Evolutionary conservation across 148 eudicot species (phyloP).

Genomic region (Rhododendron griersonianum): DNA sequence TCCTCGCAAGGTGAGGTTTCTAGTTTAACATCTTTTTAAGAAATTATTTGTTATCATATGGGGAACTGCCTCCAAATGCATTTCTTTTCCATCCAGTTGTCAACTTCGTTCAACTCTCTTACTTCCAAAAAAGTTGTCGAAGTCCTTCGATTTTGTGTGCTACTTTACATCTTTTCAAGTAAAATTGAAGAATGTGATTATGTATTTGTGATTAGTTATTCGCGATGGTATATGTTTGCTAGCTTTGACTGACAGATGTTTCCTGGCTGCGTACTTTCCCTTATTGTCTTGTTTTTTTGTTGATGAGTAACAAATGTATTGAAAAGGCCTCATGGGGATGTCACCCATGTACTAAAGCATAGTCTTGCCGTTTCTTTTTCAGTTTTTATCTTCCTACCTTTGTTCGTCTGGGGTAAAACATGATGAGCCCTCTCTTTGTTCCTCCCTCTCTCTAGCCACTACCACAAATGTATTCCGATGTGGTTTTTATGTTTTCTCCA

Average conservation of each 20-base stretch:
- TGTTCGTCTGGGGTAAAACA: neutral
- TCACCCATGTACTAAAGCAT: neutral
- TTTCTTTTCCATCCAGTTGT: neutral
- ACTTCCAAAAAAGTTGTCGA: neutral
- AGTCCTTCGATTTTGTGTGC: conserved; percentile 8
- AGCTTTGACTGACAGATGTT: neutral
- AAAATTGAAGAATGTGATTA: neutral
- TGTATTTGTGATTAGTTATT: neutral
- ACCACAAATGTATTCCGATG: neutral
- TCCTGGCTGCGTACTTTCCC: neutral
- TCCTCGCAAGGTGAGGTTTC: conserved; percentile 13
- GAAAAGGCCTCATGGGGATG: neutral
- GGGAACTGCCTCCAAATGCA: neutral
- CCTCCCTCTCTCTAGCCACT: neutral
- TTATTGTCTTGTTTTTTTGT: neutral
- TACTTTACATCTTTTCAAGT: neutral
- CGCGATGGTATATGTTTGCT: neutral
- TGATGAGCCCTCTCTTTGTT: neutral
- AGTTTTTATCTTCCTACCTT: neutral
- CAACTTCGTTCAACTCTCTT: neutral
- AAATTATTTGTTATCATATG: neutral
- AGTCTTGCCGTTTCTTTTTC: neutral
- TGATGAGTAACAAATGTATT: neutral
- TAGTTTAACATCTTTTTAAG: neutral
- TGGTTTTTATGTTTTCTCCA: neutral